Percentiles rank a stretch among this genome's conserved stretches.
Evolutionary conservation across 139 green algal species (phyloP).

Genomic region (Chlorella vulgaris): DNA sequence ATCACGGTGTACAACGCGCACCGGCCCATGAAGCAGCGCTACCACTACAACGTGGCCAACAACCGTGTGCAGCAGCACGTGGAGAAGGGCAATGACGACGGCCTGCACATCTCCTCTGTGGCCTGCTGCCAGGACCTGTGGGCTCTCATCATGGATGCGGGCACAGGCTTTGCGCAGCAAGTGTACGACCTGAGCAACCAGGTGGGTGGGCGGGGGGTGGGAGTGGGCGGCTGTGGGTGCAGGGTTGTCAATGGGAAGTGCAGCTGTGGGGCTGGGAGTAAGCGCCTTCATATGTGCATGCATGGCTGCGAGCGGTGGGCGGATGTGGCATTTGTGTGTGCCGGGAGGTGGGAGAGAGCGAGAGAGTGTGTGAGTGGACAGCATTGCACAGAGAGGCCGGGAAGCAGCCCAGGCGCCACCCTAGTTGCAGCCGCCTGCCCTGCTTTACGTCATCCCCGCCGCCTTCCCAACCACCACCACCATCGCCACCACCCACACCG

Average conservation of each 20-base stretch:
- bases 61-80: slow-evolving; percentile 94
- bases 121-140: slow-evolving; percentile 97
- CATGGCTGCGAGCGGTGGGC: too few species aligned
- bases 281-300: too few species aligned
- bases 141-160: slow-evolving; percentile 97
- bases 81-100: slow-evolving; percentile 98
- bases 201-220: slow-evolving; percentile 48
- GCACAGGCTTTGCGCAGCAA: slow-evolving; percentile 90
- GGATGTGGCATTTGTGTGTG: too few species aligned
- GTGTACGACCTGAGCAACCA: slow-evolving; percentile 33
- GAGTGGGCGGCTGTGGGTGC: background rate
- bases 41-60: slow-evolving; percentile 99
- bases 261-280: too few species aligned
- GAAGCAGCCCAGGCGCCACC: too few species aligned
- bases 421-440: too few species aligned
- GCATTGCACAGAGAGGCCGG: too few species aligned
- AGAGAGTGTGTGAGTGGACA: too few species aligned
- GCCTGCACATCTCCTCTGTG: slow-evolving; percentile 94
- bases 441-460: too few species aligned
- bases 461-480: too few species aligned
- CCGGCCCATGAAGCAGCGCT: slow-evolving; percentile 99
- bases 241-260: background rate
- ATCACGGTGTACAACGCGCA: slow-evolving; percentile 99
- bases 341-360: too few species aligned
- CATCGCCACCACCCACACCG: too few species aligned